Evolutionary conservation across 345 rosid species (phyloP).

Genomic region (Heritiera fomes): DNA sequence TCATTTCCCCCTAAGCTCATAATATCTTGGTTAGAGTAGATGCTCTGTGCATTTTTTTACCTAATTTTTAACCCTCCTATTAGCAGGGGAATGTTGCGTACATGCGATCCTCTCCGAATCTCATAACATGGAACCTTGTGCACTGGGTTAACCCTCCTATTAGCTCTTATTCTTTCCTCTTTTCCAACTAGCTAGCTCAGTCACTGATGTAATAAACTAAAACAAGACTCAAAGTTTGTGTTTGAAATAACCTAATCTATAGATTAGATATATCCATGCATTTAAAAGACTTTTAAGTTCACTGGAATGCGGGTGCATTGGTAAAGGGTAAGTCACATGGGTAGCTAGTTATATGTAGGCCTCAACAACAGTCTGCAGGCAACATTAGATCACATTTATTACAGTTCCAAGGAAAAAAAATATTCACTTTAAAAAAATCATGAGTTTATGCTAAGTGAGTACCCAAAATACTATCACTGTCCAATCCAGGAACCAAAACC

Average conservation of each 20-base stretch:
- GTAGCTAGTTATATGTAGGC: conserved; percentile 4
- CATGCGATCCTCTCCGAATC: no score
- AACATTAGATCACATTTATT: conserved; percentile 12
- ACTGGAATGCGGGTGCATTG: background rate
- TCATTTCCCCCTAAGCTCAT: background rate
- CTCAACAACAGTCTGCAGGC: conserved; percentile 9
- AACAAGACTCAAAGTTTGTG: no score
- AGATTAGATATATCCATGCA: no score
- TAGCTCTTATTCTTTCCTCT: background rate
- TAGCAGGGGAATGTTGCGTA: background rate
- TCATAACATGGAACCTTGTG: no score
- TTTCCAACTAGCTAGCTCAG: background rate
- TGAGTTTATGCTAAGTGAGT: background rate
- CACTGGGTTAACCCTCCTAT: background rate
- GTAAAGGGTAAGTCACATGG: background rate
- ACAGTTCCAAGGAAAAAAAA: background rate
- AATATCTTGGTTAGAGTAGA: background rate
- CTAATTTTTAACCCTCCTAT: background rate
- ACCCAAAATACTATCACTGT: background rate
- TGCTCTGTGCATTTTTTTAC: background rate
- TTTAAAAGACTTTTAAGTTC: background rate
- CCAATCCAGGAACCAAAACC: background rate
- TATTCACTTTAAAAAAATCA: background rate
- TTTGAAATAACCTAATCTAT: no score
- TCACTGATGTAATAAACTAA: no score